Percentiles rank a stretch among this genome's conserved stretches.
Evolutionary conservation across 192 early-diverging fungal genomes (phyloP).

Genomic region (Haplosporangium gracile): DNA sequence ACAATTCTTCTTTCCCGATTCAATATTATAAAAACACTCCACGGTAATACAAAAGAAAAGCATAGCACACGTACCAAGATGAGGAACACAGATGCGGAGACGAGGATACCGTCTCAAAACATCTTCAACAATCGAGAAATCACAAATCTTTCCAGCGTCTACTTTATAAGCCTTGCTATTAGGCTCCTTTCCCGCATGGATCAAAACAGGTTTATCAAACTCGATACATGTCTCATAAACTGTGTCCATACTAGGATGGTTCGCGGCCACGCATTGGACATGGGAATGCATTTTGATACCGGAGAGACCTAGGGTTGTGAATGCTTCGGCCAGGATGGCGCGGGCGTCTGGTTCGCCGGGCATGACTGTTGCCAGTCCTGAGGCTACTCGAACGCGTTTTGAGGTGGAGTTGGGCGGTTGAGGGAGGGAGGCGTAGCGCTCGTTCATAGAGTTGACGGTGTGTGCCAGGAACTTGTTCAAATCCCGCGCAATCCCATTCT

Average conservation of each 20-base stretch:
- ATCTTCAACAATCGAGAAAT: conserved; percentile 51
- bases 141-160: conserved; percentile 56
- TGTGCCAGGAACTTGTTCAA: conserved; percentile 47
- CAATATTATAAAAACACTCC: neutral
- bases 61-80: conserved; percentile 33
- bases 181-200: conserved; percentile 55
- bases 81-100: conserved; percentile 52
- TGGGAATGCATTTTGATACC: conserved; percentile 62
- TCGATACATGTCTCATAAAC: conserved; percentile 49
- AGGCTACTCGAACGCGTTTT: conserved; percentile 33
- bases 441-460: conserved; percentile 52
- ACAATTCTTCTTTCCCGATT: neutral
- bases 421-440: conserved; percentile 20
- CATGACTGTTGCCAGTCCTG: conserved; percentile 58
- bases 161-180: conserved; percentile 53
- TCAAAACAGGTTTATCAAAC: conserved; percentile 44
- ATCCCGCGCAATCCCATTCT: conserved; percentile 58
- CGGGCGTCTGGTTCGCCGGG: conserved; percentile 52
- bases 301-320: conserved; percentile 32
- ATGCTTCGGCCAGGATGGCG: conserved; percentile 51
- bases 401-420: neutral
- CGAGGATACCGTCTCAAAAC: conserved; percentile 41
- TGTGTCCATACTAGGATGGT: conserved; percentile 56
- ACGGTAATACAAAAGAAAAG: neutral
- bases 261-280: conserved; percentile 52